Conservation (phyloP, 768 basidiomycete species). For the Hemileccinum rubropunctum region DNA sequence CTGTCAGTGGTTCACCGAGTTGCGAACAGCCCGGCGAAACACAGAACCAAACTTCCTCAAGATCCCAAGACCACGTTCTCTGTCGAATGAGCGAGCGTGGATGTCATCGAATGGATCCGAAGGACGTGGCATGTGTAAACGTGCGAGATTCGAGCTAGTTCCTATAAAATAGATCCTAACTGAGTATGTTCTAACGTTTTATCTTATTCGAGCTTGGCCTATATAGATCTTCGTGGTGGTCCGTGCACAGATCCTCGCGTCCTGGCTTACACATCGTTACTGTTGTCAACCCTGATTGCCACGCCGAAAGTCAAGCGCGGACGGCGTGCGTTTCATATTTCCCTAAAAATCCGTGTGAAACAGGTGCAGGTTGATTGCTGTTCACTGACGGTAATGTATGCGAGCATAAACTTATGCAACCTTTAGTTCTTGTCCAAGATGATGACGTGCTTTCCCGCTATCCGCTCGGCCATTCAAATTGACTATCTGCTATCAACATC, state of each 20-base stretch:
- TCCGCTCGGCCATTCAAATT: no score
- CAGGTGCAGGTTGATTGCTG: no score
- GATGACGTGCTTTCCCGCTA: conserved; percentile 4
- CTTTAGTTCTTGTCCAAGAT: background rate
- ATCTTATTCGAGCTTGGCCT: conserved; percentile 18
- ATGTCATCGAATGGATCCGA: conserved; percentile 70
- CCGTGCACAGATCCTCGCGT: conserved; percentile 33
- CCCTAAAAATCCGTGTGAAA: no score
- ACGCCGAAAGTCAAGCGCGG: background rate
- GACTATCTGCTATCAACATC: no score
- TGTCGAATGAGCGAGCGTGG: conserved; percentile 64
- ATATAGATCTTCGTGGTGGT: conserved; percentile 36
- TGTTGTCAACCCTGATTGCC: background rate
- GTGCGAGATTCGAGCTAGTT: conserved; percentile 79
- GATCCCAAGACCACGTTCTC: conserved; percentile 56
- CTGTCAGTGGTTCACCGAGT: conserved; percentile 18
- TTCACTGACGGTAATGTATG: background rate
- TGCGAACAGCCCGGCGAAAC: conserved; percentile 27
- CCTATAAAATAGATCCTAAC: conserved; percentile 80
- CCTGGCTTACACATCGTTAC: background rate
- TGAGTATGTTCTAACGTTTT: conserved; percentile 69
- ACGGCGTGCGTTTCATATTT: background rate
- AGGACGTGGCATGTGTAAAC: conserved; percentile 73
- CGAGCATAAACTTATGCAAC: background rate
- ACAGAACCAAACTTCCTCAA: conserved; percentile 65